Evolutionary conservation across 169 alveolate genomes (phyloP).

Genomic region (Plasmodium falciparum): DNA sequence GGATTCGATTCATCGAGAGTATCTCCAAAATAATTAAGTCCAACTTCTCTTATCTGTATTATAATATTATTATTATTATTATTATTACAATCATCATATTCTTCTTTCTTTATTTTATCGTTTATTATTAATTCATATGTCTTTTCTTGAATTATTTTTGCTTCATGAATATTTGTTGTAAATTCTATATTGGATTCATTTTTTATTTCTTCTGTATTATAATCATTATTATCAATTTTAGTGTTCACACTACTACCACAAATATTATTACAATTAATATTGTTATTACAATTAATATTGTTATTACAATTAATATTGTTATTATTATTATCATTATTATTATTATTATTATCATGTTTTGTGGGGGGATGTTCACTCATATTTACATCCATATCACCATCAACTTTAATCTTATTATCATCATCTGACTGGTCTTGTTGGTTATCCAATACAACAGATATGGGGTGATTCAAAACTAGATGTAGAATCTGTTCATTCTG

Average conservation of each 20-base stretch:
- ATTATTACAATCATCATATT: constrained; percentile 1
- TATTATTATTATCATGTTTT: not conserved
- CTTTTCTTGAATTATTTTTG: constrained; percentile 59
- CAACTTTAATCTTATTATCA: not conserved
- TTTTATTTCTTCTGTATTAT: not conserved
- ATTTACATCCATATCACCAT: not conserved
- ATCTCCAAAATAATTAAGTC: constrained; percentile 67
- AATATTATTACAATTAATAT: not conserved
- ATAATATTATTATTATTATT: constrained; percentile 19
- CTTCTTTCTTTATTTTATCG: constrained; percentile 7
- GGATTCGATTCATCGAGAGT: constrained; percentile 58
- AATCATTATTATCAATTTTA: not conserved
- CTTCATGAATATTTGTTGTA: constrained; percentile 36
- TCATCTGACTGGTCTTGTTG: not conserved
- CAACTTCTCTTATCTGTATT: constrained; percentile 75
- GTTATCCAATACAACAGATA: constrained; percentile 53
- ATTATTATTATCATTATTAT: not conserved
- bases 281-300: not conserved
- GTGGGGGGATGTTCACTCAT: not conserved
- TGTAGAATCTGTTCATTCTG: constrained; percentile 81
- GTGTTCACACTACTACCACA: no score
- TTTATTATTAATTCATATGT: constrained; percentile 18
- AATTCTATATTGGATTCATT: not conserved
- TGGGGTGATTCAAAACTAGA: constrained; percentile 83
- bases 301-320: not conserved